These are phyloP conservation scores for Beauveria bassiana DNA, from an alignment of 2,329 filamentous ascomycete genomes.

Conservation along the genomic window DNA sequence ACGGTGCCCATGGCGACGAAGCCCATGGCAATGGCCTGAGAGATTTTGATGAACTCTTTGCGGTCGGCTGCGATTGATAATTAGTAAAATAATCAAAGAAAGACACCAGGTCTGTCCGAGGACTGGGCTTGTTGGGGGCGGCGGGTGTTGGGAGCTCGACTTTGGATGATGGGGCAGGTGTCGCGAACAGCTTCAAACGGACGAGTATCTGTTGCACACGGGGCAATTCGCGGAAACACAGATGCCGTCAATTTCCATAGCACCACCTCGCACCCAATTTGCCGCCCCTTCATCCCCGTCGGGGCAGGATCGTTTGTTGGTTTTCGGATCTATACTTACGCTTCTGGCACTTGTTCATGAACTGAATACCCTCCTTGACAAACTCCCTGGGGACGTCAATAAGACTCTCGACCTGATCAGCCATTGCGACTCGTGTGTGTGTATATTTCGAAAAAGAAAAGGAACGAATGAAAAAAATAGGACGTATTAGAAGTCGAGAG, in stretches of 20 bases:
- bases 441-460: neutral
- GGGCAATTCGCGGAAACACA: no score
- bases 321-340: slow-evolving; percentile 33
- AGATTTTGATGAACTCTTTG: slow-evolving; percentile 37
- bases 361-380: slow-evolving; percentile 33
- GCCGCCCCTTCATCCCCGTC: neutral
- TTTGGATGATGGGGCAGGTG: neutral
- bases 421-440: slow-evolving; percentile 11
- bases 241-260: neutral
- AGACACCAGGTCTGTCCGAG: neutral
- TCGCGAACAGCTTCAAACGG: neutral
- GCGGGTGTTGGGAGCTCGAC: neutral
- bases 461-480: neutral
- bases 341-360: slow-evolving; percentile 56
- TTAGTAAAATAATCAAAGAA: neutral
- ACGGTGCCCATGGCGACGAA: slow-evolving; percentile 66
- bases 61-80: slow-evolving; percentile 26
- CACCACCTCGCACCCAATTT: neutral
- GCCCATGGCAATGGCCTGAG: slow-evolving; percentile 57
- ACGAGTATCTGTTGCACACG: no score
- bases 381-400: slow-evolving; percentile 63
- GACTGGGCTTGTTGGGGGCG: neutral
- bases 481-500: neutral
- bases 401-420: slow-evolving; percentile 49
- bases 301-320: neutral